phyloP scores from a whole-genome alignment of 2,329 filamentous ascomycete species.

The Trematosphaeria pertusa region DNA sequence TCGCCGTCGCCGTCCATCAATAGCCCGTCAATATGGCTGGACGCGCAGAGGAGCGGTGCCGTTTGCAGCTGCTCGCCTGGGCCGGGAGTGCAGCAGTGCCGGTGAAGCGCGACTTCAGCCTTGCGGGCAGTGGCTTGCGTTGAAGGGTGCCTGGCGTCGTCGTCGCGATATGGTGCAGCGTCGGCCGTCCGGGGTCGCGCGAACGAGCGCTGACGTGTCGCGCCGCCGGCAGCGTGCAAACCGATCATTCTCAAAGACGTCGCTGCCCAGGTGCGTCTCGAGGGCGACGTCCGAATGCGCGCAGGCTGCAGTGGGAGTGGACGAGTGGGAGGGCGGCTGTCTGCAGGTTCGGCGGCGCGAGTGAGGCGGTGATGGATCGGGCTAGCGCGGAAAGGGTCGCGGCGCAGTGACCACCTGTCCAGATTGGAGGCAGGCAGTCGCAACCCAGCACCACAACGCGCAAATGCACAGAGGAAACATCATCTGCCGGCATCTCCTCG shows the following conservation, averaged over 20 bases:
- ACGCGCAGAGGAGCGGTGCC: not conserved
- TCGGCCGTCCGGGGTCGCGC: not conserved
- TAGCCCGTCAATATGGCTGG: not conserved
- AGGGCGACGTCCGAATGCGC: no score
- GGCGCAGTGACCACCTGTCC: not conserved
- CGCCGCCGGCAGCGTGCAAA: no score
- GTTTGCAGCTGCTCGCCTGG: not conserved
- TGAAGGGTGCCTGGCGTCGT: conserved; percentile 1
- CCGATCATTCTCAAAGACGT: no score
- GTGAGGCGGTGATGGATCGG: conserved; percentile 29
- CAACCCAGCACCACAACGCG: not conserved
- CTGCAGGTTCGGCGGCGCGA: conserved; percentile 7
- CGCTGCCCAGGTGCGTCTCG: no score
- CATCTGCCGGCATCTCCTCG: no score
- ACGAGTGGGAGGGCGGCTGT: not conserved
- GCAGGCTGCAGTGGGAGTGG: not conserved
- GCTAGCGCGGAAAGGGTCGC: conserved; percentile 1
- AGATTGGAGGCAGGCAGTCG: no score
- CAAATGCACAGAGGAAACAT: no score
- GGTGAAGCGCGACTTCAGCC: conserved; percentile 2
- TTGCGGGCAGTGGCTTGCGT: conserved; percentile 3
- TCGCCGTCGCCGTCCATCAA: not conserved
- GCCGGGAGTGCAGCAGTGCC: not conserved
- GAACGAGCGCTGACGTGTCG: conserved; percentile 4
- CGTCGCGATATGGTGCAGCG: no score